These are phyloP conservation scores for Podaxis sp. DNA, from an alignment of 768 basidiomycete genomes.

Conservation along the genomic window DNA sequence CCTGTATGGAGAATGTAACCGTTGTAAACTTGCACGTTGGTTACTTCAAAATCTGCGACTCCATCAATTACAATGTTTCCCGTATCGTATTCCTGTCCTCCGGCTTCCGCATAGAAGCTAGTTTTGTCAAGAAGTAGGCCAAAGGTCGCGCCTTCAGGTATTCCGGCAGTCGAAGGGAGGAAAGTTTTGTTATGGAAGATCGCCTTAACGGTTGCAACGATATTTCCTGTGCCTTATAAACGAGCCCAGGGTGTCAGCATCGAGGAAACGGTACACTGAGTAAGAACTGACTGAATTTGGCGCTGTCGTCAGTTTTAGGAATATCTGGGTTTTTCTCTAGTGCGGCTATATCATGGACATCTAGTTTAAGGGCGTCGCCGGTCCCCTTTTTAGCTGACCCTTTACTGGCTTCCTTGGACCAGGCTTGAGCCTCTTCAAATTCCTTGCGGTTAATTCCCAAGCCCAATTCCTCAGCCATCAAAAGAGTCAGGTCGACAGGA, in stretches of 20 bases:
- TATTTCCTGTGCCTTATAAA: slow-evolving; percentile 69
- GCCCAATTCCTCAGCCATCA: slow-evolving; percentile 96
- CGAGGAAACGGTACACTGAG: not conserved
- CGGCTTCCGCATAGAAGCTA: slow-evolving; percentile 96
- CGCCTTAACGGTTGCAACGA: slow-evolving; percentile 72
- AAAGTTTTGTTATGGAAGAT: slow-evolving; percentile 86
- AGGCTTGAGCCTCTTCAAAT: slow-evolving; percentile 85
- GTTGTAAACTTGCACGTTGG: slow-evolving; percentile 90
- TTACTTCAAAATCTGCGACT: slow-evolving; percentile 88
- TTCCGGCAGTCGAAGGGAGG: slow-evolving; percentile 58
- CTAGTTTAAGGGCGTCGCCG: slow-evolving; percentile 78
- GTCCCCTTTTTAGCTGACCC: slow-evolving; percentile 71
- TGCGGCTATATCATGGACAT: slow-evolving; percentile 90
- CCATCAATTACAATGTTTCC: slow-evolving; percentile 94
- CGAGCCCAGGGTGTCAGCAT: not conserved
- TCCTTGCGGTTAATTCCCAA: slow-evolving; percentile 83
- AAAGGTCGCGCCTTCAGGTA: slow-evolving; percentile 69
- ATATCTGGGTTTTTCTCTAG: slow-evolving; percentile 77
- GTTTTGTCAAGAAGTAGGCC: slow-evolving; percentile 90
- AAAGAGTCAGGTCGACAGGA: slow-evolving; percentile 91
- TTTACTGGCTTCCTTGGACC: slow-evolving; percentile 91
- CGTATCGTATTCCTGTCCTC: slow-evolving; percentile 96
- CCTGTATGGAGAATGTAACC: slow-evolving; percentile 97
- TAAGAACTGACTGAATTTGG: slow-evolving; percentile 73
- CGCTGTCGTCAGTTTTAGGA: slow-evolving; percentile 89